These are phyloP conservation scores for Ambrosia trifida DNA, from an alignment of 129 eudicot genomes.

Conservation along the genomic window DNA sequence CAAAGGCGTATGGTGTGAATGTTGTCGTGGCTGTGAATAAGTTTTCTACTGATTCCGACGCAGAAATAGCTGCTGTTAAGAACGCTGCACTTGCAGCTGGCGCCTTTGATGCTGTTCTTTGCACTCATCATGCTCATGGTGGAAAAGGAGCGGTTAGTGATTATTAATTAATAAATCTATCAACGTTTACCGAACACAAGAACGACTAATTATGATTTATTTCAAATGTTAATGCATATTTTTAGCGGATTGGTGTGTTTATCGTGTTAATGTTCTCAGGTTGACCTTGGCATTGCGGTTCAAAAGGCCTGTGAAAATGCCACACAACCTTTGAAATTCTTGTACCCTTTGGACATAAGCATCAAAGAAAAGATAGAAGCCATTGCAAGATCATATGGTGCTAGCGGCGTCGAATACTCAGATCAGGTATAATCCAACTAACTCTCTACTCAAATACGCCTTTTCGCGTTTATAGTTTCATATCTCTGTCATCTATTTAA, in stretches of 20 bases:
- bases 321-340: slow-evolving; percentile 71
- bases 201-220: background rate
- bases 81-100: slow-evolving; percentile 77
- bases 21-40: slow-evolving; percentile 91
- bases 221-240: background rate
- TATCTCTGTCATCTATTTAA: background rate
- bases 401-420: slow-evolving; percentile 92
- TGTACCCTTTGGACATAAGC: slow-evolving; percentile 85
- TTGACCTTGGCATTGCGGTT: slow-evolving; percentile 93
- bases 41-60: slow-evolving; percentile 85
- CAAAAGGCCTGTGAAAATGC: slow-evolving; percentile 89
- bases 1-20: slow-evolving; percentile 85
- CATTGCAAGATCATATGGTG: slow-evolving; percentile 94
- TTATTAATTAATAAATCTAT: background rate
- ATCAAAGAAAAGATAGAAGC: slow-evolving; percentile 97
- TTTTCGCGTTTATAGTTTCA: background rate
- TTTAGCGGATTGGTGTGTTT: background rate
- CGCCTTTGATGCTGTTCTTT: slow-evolving; percentile 92
- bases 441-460: slow-evolving; percentile 1
- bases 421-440: slow-evolving; percentile 61
- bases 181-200: background rate
- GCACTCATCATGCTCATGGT: slow-evolving; percentile 96
- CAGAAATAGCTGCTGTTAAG: slow-evolving; percentile 76
- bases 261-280: slow-evolving; percentile 43
- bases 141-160: slow-evolving; percentile 99